Percentiles rank a stretch among this genome's conserved stretches.
Conservation (phyloP, 1,284 basidiomycete species). For the Pisolithus thermaeus region DNA sequence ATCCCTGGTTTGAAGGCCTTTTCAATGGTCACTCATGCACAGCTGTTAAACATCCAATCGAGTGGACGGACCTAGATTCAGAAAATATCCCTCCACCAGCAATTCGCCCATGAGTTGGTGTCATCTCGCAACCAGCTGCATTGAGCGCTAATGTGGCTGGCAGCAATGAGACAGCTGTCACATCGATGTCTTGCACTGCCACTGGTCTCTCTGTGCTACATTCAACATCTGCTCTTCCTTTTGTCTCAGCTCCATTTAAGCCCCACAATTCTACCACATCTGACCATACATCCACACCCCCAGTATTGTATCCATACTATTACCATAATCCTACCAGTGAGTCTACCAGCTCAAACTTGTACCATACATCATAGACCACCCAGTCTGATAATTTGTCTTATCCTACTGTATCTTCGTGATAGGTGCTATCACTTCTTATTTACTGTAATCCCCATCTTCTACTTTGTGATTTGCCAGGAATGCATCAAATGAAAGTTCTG, state of each 20-base stretch:
- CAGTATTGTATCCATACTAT: not conserved
- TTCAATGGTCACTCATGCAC: not conserved
- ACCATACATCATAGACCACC: not conserved
- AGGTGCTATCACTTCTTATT: not conserved
- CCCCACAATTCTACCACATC: not conserved
- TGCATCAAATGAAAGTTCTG: not conserved
- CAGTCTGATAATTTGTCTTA: not conserved
- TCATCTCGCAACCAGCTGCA: too few relatives aligned
- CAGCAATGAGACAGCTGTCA: too few relatives aligned
- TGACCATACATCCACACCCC: not conserved
- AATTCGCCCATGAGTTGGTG: not conserved
- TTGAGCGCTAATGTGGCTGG: too few relatives aligned
- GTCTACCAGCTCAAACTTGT: not conserved
- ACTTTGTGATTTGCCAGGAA: not conserved
- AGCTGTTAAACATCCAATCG: not conserved
- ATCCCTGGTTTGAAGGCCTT: not conserved
- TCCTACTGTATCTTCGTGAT: not conserved
- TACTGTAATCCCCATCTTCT: not conserved
- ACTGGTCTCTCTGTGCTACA: not conserved
- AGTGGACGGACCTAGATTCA: not conserved
- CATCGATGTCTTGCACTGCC: too few relatives aligned
- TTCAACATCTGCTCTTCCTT: not conserved
- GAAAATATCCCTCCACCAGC: not conserved
- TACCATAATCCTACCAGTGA: not conserved
- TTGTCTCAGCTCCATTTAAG: not conserved